phyloP scores from a whole-genome alignment of 495 filamentous ascomycete species.

The Penicillium steckii region DNA sequence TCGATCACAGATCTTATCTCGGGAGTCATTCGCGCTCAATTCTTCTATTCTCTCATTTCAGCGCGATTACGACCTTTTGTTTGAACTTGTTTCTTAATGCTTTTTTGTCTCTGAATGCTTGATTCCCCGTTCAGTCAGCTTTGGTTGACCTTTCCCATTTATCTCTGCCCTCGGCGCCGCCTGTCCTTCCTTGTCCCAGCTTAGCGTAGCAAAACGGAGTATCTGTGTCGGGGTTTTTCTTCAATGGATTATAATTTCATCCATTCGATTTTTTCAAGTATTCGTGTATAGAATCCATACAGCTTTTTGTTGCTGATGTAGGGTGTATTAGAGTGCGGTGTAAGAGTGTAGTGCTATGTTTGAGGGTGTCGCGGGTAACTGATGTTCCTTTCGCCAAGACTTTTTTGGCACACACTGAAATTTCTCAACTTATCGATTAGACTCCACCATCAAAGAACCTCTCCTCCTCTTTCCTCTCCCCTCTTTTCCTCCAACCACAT shows the following conservation, averaged over 20 bases:
- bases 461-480: slow-evolving; percentile 20
- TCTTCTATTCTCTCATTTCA: slow-evolving; percentile 16
- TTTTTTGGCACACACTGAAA: slow-evolving; percentile 48
- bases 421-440: slow-evolving; percentile 44
- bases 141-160: slow-evolving; percentile 10
- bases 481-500: slow-evolving; percentile 24
- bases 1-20: neutral
- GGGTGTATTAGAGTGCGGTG: neutral
- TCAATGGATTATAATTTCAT: slow-evolving; percentile 1
- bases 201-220: slow-evolving; percentile 11
- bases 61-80: slow-evolving; percentile 11
- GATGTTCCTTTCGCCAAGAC: slow-evolving; percentile 41
- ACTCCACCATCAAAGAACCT: slow-evolving; percentile 45
- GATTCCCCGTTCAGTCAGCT: slow-evolving; percentile 24
- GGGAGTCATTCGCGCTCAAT: slow-evolving; percentile 4
- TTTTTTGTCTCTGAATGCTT: slow-evolving; percentile 3
- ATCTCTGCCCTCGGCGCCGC: slow-evolving; percentile 18
- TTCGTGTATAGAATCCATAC: no score
- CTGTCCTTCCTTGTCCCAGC: slow-evolving; percentile 19
- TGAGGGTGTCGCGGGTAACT: slow-evolving; percentile 1
- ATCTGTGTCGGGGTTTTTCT: neutral
- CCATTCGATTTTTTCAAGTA: no score
- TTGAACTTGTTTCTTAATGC: slow-evolving; percentile 1
- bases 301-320: no score
- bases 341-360: no score